Percentiles rank a stretch among this genome's conserved stretches.
These are phyloP conservation scores for Neurospora intermedia DNA, from an alignment of 495 filamentous ascomycete species.

Conservation along the genomic window DNA sequence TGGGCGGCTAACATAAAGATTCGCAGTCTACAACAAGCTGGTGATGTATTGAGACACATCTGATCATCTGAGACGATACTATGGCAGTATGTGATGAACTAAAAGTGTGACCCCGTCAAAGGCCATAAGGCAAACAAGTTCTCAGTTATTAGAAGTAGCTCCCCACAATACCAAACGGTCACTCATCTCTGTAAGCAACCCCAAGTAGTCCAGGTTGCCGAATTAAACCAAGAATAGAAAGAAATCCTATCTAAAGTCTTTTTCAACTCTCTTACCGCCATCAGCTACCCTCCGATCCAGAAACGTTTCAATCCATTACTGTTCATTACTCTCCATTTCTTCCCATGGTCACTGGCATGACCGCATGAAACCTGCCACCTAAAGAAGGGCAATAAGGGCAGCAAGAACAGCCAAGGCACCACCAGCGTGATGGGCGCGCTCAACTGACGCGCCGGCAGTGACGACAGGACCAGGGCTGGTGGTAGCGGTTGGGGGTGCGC, in stretches of 20 bases:
- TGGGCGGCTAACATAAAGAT: no score
- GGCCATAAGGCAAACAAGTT: not conserved
- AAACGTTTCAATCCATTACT: not conserved
- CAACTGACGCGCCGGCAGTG: conserved; percentile 19
- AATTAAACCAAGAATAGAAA: not conserved
- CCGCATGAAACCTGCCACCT: not conserved
- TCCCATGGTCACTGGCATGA: not conserved
- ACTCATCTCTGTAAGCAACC: not conserved
- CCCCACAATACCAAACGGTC: not conserved
- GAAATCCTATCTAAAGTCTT: not conserved
- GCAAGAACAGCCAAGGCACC: conserved; percentile 25
- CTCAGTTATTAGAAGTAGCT: not conserved
- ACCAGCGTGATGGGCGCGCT: conserved; percentile 16
- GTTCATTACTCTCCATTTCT: not conserved
- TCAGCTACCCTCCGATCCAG: not conserved
- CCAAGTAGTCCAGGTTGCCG: not conserved
- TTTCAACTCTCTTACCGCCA: not conserved
- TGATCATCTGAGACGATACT: no score
- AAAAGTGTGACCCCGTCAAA: not conserved
- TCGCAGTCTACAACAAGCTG: no score
- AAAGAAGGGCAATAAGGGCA: conserved; percentile 22
- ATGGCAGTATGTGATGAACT: not conserved
- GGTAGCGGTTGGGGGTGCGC: conserved; percentile 4
- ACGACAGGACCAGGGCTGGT: conserved; percentile 10
- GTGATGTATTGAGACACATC: no score